These are phyloP conservation scores for Pseudogymnoascus sp. DNA, from an alignment of 2,329 filamentous ascomycete genomes.

Conservation along the genomic window DNA sequence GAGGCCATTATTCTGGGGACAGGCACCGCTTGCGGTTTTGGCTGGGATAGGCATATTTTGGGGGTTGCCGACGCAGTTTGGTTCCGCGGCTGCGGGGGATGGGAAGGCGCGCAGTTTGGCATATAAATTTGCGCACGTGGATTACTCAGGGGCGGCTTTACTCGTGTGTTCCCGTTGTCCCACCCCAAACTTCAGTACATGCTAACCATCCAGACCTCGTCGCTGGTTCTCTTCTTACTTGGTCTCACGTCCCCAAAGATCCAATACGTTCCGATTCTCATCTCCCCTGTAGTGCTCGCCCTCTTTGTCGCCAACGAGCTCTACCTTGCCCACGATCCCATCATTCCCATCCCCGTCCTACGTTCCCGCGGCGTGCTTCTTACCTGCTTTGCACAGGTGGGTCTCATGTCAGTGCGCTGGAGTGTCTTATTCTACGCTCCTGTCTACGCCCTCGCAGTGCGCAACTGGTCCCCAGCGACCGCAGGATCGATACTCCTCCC, in stretches of 20 bases:
- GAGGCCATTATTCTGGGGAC: conserved; percentile 66
- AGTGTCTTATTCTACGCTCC: conserved; percentile 73
- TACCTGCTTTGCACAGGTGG: conserved; percentile 65
- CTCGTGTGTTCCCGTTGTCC: conserved; percentile 40
- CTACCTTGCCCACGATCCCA: conserved; percentile 56
- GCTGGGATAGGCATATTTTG: conserved; percentile 56
- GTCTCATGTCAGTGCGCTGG: conserved; percentile 77
- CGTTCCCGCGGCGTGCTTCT: conserved; percentile 62
- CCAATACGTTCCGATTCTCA: conserved; percentile 48
- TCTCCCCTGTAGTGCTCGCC: conserved; percentile 45
- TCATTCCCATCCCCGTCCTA: conserved; percentile 66
- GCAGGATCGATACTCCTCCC: conserved; percentile 73
- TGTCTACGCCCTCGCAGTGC: conserved; percentile 70
- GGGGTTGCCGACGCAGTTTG: conserved; percentile 50
- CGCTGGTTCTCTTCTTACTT: conserved; percentile 66
- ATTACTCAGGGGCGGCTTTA: conserved; percentile 65
- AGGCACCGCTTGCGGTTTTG: conserved; percentile 56
- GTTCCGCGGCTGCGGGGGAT: conserved; percentile 28
- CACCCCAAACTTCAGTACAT: not conserved
- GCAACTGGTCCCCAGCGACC: conserved; percentile 58
- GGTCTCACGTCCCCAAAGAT: conserved; percentile 59
- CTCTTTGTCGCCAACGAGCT: conserved; percentile 58
- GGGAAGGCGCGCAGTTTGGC: conserved; percentile 31
- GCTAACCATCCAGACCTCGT: conserved; percentile 39
- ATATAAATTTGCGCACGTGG: conserved; percentile 56